phyloP scores from a whole-genome alignment of 2,329 filamentous ascomycete species.

The Calonectria fujianensis region DNA sequence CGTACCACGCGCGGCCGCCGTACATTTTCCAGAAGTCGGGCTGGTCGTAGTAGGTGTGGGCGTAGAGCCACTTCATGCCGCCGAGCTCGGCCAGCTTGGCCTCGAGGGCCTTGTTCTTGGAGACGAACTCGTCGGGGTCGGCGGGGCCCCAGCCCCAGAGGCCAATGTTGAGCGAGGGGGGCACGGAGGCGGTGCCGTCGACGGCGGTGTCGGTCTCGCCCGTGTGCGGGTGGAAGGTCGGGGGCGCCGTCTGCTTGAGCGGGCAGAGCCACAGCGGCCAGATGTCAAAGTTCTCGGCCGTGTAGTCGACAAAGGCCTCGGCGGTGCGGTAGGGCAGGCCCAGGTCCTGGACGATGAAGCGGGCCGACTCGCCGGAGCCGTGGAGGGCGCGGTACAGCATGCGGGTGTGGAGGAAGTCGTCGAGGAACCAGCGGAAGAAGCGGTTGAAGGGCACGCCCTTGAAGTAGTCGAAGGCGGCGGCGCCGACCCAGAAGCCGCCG shows the following conservation, averaged over 20 bases:
- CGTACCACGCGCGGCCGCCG: conserved; percentile 73
- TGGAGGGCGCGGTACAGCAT: conserved; percentile 79
- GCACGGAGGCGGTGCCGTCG: conserved; percentile 48
- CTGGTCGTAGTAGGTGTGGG: conserved; percentile 88
- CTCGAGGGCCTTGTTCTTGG: conserved; percentile 83
- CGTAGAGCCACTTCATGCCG: conserved; percentile 92
- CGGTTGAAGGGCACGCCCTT: conserved; percentile 71
- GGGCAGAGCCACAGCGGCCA: conserved; percentile 58
- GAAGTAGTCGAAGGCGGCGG: conserved; percentile 75
- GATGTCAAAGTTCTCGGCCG: conserved; percentile 46
- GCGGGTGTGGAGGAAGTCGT: conserved; percentile 77
- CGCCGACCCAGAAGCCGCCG: conserved; percentile 79
- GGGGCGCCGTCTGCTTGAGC: conserved; percentile 42
- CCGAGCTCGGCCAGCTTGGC: conserved; percentile 79
- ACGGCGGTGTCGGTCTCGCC: background rate
- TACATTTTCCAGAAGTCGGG: conserved; percentile 82
- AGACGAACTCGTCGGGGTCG: conserved; percentile 75
- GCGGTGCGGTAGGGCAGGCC: conserved; percentile 73
- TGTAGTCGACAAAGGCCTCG: conserved; percentile 57
- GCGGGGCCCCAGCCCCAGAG: conserved; percentile 87
- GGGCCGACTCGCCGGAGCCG: conserved; percentile 72
- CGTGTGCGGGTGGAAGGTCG: conserved; percentile 51
- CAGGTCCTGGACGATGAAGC: conserved; percentile 79
- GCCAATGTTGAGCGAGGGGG: conserved; percentile 76
- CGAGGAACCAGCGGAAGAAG: conserved; percentile 74